Evolutionary conservation across 495 filamentous ascomycete species (phyloP), one percentile per base, ranked within the genome.

Genomic region (Rostrohypoxylon terebratum): DNA sequence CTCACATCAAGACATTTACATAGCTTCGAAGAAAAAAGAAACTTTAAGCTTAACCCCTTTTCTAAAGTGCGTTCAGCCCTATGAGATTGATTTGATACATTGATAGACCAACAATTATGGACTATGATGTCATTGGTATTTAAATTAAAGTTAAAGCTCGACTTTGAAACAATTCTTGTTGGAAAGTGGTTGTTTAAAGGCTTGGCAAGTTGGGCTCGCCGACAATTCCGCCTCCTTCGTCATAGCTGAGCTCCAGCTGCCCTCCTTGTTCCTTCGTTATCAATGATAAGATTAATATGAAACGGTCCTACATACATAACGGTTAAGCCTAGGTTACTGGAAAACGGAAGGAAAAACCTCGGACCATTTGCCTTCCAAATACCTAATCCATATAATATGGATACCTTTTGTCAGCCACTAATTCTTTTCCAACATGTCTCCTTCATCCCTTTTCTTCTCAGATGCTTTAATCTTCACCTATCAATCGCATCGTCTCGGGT

Each of bases 41-140:
- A 44, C 13, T 6, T 44, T 16, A n/a, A n/a, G 9, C 4, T 18
- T 7, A 45, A 45, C 42, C 42, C 6, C 42, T 20, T 45, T 45
- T 45, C 18, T 4, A 45, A 20, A 45, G 20, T 45, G 42, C 8
- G n/a, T 51, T 51, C 23, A 55, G n/a, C 51, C 51, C 21, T 55
- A 16, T 55, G 18, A 55, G n/a, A 55, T n/a, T 61, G 65, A 21
- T 47, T 18, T 69, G 70, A 73, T 65, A 69, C 70, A 64, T 53
- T 34, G 61, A 65, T 57, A 57, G 48, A n/a, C 65, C 53, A 59
- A 11, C 0, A 66, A 66, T 53, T 45, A 66, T 66, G 61, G 51
- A 38, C 11, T 28, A 34, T 66, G 60, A 73, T 54, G 60, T 66
- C 65, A 69, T 0, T 5, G 16, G 21, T 14, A 21, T 10, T 13